Evolutionary conservation across 2,329 filamentous ascomycete genomes (phyloP).

Genomic region (Penicillium occitanis): DNA sequence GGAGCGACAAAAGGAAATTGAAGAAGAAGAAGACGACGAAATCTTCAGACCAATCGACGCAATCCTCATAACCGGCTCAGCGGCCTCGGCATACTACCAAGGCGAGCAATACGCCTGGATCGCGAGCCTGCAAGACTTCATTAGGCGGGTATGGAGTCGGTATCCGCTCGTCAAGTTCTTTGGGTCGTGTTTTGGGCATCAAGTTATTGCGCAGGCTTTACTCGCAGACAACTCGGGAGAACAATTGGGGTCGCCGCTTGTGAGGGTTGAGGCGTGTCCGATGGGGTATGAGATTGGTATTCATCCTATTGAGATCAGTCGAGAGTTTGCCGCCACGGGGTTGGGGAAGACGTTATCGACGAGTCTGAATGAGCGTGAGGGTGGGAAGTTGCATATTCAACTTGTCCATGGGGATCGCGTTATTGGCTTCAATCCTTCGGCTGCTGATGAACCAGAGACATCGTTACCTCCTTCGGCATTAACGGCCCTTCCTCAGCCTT

Average conservation of each 20-base stretch:
- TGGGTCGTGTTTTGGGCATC: slow-evolving; percentile 38
- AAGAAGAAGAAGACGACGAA: not conserved
- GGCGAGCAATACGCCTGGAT: slow-evolving; percentile 33
- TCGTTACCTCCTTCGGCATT: not conserved
- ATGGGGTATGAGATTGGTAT: slow-evolving; percentile 35
- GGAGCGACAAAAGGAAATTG: not conserved
- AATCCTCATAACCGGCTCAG: slow-evolving; percentile 36
- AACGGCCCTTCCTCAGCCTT: slow-evolving; percentile 25
- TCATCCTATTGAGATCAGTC: slow-evolving; percentile 28
- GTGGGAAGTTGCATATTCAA: slow-evolving; percentile 31
- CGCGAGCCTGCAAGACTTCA: slow-evolving; percentile 27
- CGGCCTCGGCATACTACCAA: slow-evolving; percentile 28
- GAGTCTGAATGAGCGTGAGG: not conserved
- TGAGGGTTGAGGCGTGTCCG: slow-evolving; percentile 25
- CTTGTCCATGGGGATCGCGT: slow-evolving; percentile 38
- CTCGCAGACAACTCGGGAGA: slow-evolving; percentile 22
- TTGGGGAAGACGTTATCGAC: slow-evolving; percentile 19
- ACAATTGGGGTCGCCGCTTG: not conserved
- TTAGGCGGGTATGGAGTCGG: slow-evolving; percentile 28
- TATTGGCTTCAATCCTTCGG: slow-evolving; percentile 18
- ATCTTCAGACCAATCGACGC: slow-evolving; percentile 29
- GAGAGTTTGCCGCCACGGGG: slow-evolving; percentile 24
- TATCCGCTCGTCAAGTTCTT: slow-evolving; percentile 35
- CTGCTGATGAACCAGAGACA: not conserved
- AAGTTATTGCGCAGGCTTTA: slow-evolving; percentile 33